These are phyloP conservation scores for Durusdinium trenchii DNA, from an alignment of 73 alveolate species.

Conservation along the genomic window DNA sequence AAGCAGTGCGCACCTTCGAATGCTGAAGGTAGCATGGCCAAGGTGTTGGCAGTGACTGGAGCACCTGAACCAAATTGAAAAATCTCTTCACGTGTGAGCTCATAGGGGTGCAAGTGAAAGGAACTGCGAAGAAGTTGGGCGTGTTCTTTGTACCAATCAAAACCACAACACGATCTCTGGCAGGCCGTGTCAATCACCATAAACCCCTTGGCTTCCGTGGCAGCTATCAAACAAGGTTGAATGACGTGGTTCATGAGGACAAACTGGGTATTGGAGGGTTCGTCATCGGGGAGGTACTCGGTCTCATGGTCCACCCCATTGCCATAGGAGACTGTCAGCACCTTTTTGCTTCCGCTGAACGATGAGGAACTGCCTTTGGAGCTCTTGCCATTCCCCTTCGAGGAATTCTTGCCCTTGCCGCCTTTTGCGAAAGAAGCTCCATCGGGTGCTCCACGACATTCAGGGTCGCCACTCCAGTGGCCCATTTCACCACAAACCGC, in stretches of 20 bases:
- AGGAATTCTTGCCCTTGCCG: neutral
- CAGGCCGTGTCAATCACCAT: constrained; percentile 15
- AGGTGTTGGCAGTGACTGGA: neutral
- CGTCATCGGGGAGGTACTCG: neutral
- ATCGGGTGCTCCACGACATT: neutral
- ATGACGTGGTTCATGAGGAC: neutral
- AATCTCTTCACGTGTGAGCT: neutral
- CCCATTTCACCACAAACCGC: neutral
- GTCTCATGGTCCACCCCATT: neutral
- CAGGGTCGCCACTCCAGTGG: neutral
- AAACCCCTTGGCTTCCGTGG: neutral
- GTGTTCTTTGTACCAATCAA: neutral
- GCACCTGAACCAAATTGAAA: constrained; percentile 20
- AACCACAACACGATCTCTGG: constrained; percentile 22
- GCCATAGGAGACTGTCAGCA: neutral
- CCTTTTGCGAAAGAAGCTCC: neutral
- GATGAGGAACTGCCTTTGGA: neutral
- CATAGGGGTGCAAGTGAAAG: neutral
- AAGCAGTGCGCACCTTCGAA: neutral
- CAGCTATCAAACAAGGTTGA: neutral
- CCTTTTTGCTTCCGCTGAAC: neutral
- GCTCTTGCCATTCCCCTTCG: neutral
- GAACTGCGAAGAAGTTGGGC: neutral
- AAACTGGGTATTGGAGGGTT: neutral
- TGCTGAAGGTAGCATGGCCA: neutral